Percentiles rank a stretch among this genome's conserved stretches.
Conservation (phyloP, 2,329 filamentous ascomycete species). For the Mycogone perniciosa region DNA sequence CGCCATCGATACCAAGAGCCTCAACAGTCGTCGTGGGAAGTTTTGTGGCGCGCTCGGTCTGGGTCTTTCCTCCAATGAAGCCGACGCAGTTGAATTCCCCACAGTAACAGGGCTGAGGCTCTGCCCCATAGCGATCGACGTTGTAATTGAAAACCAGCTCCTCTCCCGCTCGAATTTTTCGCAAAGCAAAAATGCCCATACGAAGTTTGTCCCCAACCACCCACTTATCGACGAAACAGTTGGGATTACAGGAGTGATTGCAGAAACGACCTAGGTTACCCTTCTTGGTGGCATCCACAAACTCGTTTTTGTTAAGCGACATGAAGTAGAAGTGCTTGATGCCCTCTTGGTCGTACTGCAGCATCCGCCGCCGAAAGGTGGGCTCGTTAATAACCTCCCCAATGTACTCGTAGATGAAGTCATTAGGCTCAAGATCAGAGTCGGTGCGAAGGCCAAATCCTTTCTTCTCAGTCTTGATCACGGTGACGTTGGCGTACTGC, state of each 20-base stretch:
- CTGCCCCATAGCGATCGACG: constrained; percentile 93
- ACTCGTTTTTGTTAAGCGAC: constrained; percentile 93
- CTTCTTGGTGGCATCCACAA: constrained; percentile 94
- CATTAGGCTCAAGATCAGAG: constrained; percentile 66
- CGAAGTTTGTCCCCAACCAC: constrained; percentile 94
- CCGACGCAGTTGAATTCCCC: constrained; percentile 91
- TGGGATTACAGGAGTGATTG: constrained; percentile 98
- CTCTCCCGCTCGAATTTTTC: constrained; percentile 78
- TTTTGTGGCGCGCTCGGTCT: constrained; percentile 92
- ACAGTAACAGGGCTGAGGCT: constrained; percentile 96
- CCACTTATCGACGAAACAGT: constrained; percentile 99
- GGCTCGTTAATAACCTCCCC: constrained; percentile 95
- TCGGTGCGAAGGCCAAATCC: constrained; percentile 87
- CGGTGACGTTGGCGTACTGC: constrained; percentile 83
- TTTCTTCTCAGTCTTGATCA: constrained; percentile 98
- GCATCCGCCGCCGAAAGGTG: constrained; percentile 81
- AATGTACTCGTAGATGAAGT: constrained; percentile 98
- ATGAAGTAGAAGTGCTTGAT: constrained; percentile 99
- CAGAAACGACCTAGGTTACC: constrained; percentile 95
- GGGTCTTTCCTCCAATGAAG: constrained; percentile 95
- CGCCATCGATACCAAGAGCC: constrained; percentile 89
- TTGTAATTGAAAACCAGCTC: constrained; percentile 99
- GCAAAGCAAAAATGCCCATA: constrained; percentile 96
- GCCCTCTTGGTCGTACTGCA: constrained; percentile 89
- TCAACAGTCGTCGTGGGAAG: constrained; percentile 84